Percentiles rank a stretch among this genome's conserved stretches.
Conservation (phyloP, 768 basidiomycete genomes). For the Strobilomyces confusus region DNA sequence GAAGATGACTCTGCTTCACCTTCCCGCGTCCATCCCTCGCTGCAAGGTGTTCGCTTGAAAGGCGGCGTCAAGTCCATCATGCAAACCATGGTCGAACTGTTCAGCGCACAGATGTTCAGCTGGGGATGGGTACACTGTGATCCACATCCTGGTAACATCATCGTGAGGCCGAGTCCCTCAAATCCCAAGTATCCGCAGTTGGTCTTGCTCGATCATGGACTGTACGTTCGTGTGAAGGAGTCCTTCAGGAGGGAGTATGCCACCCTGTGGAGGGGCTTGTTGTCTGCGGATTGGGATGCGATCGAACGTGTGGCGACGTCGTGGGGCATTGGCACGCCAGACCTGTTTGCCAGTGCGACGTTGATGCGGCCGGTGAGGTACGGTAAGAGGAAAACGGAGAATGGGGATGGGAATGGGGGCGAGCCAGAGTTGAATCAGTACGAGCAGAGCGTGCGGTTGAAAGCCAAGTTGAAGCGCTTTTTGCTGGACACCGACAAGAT, state of each 20-base stretch:
- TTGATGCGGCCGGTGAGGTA: constrained; percentile 58
- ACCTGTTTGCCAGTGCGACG: constrained; percentile 70
- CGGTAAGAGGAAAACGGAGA: constrained; percentile 10
- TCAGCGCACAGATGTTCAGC: constrained; percentile 85
- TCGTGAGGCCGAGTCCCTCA: constrained; percentile 48
- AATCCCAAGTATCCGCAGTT: constrained; percentile 45
- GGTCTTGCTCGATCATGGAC: constrained; percentile 88
- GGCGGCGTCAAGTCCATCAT: constrained; percentile 67
- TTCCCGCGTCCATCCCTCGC: neutral
- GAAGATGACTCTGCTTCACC: neutral
- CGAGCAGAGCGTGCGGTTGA: constrained; percentile 65
- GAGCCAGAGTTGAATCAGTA: constrained; percentile 50
- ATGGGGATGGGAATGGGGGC: constrained; percentile 5
- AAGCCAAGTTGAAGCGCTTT: constrained; percentile 61
- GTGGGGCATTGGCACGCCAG: constrained; percentile 72
- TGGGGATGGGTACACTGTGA: constrained; percentile 91
- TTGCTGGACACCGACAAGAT: constrained; percentile 71
- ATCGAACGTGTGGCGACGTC: constrained; percentile 47
- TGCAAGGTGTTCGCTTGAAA: constrained; percentile 36
- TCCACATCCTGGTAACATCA: constrained; percentile 75
- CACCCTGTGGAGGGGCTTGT: constrained; percentile 65
- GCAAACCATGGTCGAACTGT: constrained; percentile 84
- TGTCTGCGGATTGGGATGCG: constrained; percentile 50
- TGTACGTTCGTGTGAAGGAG: constrained; percentile 73
- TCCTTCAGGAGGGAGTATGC: constrained; percentile 75